Base-by-base conservation (phyloP, 441 rosid species). In the Pelargonium myrrhifolium region DNA sequence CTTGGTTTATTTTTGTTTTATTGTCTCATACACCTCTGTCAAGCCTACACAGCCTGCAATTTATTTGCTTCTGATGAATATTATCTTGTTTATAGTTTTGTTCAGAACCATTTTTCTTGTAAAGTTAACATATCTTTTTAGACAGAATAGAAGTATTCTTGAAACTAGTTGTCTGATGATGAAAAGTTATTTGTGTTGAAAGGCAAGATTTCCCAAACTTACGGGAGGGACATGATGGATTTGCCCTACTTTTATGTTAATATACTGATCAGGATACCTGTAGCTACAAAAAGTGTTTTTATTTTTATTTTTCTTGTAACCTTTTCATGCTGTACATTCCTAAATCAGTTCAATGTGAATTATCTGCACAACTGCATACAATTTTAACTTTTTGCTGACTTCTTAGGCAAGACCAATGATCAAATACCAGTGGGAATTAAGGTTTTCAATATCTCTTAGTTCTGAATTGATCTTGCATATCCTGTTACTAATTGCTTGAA, bases 71-170 rank as follows among this genome's bases (percentile, higher is more conserved):
- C 14, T 17, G 3, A 61, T 61, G 64, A 60, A 60, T 15, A 60
- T 60, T n/a, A 49, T 49, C 20, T 49, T 49, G 8, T 49, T 49
- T 0, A 14, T 61, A 61, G 64, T 14, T 45, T 4, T 39, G 49
- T 63, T 26, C 26, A 35, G 17, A 47, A 63, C 45, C 55, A 62
- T 64, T 63, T 49, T 63, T 42, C 35, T 37, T 53, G 9, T 8
- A 49, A 6, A 3, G 14, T 63, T 22, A 61, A 11, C 42, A 0
- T 6, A 24, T 43, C 6, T 15, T 9, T 18, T 18, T 15, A 35
- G 43, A 62, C 6, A n/a, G n/a, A n/a, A n/a, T n/a, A 63, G 1
- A 64, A 68, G 58, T 72, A 45, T 67, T 68, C 60, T 17, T 42
- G 56, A 24, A 63, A 24, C 14, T 42, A 66, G 22, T 73, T 65